Conservation (phyloP, 371 early-diverging fungal species). For the Parasitella parasitica region DNA sequence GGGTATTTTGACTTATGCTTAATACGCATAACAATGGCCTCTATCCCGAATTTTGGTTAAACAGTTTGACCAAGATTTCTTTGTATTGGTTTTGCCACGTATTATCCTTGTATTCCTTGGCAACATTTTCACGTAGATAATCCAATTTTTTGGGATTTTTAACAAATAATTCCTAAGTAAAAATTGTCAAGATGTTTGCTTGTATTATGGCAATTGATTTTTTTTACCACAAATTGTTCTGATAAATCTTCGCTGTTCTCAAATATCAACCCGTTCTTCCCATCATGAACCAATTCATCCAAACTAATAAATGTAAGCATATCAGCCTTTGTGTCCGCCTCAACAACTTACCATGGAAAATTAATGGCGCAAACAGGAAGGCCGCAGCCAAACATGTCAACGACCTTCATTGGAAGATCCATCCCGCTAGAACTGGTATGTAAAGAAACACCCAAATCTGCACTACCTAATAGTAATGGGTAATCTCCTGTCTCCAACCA, state of each 20-base stretch:
- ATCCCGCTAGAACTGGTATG: slow-evolving; percentile 92
- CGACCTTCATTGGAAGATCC: slow-evolving; percentile 97
- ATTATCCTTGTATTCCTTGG: slow-evolving; percentile 32
- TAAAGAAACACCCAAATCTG: slow-evolving; percentile 90
- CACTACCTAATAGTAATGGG: slow-evolving; percentile 79
- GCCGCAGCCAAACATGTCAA: slow-evolving; percentile 97
- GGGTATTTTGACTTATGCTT: neutral
- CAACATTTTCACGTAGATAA: slow-evolving; percentile 31
- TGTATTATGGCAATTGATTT: neutral
- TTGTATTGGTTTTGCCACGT: slow-evolving; percentile 51
- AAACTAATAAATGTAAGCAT: slow-evolving; percentile 60
- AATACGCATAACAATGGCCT: neutral
- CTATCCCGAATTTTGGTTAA: slow-evolving; percentile 11
- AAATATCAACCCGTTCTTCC: slow-evolving; percentile 82
- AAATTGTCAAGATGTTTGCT: neutral
- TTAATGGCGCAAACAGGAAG: slow-evolving; percentile 84
- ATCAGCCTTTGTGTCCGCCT: neutral
- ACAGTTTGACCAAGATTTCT: slow-evolving; percentile 20
- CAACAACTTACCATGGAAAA: slow-evolving; percentile 61
- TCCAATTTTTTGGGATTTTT: slow-evolving; percentile 30
- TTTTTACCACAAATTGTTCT: slow-evolving; percentile 46
- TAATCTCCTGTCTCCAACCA: slow-evolving; percentile 88
- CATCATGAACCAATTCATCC: slow-evolving; percentile 75
- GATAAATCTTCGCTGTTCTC: slow-evolving; percentile 64
- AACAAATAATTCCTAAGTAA: slow-evolving; percentile 39